Evolutionary conservation across 768 basidiomycete genomes (phyloP).

Genomic region (Boletus barrowsii): DNA sequence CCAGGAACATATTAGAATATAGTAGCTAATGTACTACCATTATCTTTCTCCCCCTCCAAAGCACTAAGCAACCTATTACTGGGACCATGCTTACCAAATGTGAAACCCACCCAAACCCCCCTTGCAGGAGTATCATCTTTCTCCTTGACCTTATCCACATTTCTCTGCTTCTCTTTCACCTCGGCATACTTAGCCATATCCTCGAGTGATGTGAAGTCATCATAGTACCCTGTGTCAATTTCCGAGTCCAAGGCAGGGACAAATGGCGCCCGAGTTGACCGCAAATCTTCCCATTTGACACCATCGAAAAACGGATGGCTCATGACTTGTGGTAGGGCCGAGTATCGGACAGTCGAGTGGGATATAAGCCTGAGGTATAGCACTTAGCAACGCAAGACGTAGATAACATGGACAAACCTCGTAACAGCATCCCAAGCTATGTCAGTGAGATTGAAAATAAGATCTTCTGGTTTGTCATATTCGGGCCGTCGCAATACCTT

Average conservation of each 20-base stretch:
- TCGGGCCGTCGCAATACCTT: slow-evolving; percentile 88
- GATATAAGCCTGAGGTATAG: slow-evolving; percentile 67
- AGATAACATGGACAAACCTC: slow-evolving; percentile 43
- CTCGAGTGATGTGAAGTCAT: slow-evolving; percentile 81
- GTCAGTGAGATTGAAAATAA: slow-evolving; percentile 94
- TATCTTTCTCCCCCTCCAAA: slow-evolving; percentile 40
- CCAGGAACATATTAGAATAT: slow-evolving; percentile 43
- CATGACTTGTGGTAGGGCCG: slow-evolving; percentile 69
- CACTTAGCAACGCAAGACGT: background rate
- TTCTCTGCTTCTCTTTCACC: slow-evolving; percentile 93
- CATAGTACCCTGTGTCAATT: slow-evolving; percentile 92
- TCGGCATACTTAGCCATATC: slow-evolving; percentile 99
- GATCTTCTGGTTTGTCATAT: slow-evolving; percentile 93
- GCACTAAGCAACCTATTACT: slow-evolving; percentile 35
- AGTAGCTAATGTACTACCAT: slow-evolving; percentile 50
- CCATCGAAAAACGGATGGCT: slow-evolving; percentile 80
- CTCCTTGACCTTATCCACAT: slow-evolving; percentile 90
- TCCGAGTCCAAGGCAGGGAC: slow-evolving; percentile 94
- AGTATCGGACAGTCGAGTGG: slow-evolving; percentile 75
- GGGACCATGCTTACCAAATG: slow-evolving; percentile 85
- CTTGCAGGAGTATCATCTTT: slow-evolving; percentile 69
- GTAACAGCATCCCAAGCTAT: slow-evolving; percentile 93
- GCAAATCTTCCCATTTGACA: slow-evolving; percentile 76
- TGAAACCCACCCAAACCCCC: slow-evolving; percentile 90
- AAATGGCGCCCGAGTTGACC: slow-evolving; percentile 78